phyloP scores from a whole-genome alignment of 2,329 filamentous ascomycete species.

The Microdochium paspali region DNA sequence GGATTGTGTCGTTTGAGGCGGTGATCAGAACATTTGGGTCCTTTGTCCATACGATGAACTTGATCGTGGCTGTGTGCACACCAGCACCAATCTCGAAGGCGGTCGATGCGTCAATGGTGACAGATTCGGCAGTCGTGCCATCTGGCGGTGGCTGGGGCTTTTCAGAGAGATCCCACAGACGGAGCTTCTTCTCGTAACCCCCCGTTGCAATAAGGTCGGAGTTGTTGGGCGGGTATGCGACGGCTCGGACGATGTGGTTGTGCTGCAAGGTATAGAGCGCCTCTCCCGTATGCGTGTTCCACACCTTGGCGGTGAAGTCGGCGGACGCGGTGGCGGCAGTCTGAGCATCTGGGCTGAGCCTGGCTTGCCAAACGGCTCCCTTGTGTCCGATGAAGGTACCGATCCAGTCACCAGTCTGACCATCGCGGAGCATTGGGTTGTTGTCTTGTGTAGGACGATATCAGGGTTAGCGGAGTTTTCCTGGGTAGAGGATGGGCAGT shows the following conservation, averaged over 20 bases:
- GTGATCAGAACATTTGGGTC: slow-evolving; percentile 86
- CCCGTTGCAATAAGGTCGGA: slow-evolving; percentile 85
- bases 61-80: slow-evolving; percentile 80
- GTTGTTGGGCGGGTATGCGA: slow-evolving; percentile 78
- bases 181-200: slow-evolving; percentile 92
- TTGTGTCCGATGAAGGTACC: slow-evolving; percentile 98
- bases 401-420: slow-evolving; percentile 94
- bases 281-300: slow-evolving; percentile 94
- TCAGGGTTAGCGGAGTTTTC: not conserved
- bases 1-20: slow-evolving; percentile 80
- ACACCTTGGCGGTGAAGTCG: slow-evolving; percentile 93
- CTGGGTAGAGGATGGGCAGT: slow-evolving; percentile 5
- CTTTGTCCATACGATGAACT: slow-evolving; percentile 89
- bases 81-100: slow-evolving; percentile 83
- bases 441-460: slow-evolving; percentile 55
- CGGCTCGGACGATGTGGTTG: slow-evolving; percentile 87
- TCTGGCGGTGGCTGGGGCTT: slow-evolving; percentile 26
- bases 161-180: slow-evolving; percentile 78
- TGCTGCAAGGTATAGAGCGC: slow-evolving; percentile 80
- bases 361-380: slow-evolving; percentile 93
- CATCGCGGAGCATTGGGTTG: slow-evolving; percentile 96
- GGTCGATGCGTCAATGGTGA: slow-evolving; percentile 46
- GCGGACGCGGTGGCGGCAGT: slow-evolving; percentile 90
- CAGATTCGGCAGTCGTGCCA: slow-evolving; percentile 22
- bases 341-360: slow-evolving; percentile 77